phyloP scores from a whole-genome alignment of 495 filamentous ascomycete genomes.

The Penicillium simplicissimum region DNA sequence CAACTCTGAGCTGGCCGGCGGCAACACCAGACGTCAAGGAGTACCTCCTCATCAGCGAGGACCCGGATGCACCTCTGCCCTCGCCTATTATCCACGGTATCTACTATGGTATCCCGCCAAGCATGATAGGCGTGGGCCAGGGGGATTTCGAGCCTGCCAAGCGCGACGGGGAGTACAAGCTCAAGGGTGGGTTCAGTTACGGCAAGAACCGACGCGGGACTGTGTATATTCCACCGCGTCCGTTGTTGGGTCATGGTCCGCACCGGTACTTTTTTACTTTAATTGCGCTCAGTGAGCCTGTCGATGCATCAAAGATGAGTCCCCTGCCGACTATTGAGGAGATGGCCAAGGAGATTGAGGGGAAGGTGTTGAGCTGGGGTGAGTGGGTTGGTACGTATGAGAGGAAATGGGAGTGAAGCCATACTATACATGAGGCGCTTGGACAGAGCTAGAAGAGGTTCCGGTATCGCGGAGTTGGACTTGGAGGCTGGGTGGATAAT shows the following conservation, averaged over 20 bases:
- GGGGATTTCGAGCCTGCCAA: constrained; percentile 37
- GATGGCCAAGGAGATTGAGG: constrained; percentile 40
- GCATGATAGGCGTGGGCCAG: constrained; percentile 35
- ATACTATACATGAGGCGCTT: background rate
- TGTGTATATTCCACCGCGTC: constrained; percentile 44
- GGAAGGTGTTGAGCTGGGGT: constrained; percentile 53
- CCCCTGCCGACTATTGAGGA: constrained; percentile 23
- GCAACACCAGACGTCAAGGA: constrained; percentile 40
- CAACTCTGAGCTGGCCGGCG: constrained; percentile 42
- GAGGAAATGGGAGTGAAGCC: constrained; percentile 29
- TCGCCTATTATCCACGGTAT: constrained; percentile 49
- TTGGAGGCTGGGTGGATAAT: background rate
- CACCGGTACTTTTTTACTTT: constrained; percentile 55
- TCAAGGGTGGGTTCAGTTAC: constrained; percentile 50
- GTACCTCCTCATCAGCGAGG: constrained; percentile 51
- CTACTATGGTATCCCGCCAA: constrained; percentile 45
- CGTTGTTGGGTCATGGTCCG: constrained; percentile 46
- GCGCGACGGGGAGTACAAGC: constrained; percentile 17
- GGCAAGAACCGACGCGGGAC: constrained; percentile 40
- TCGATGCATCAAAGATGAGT: constrained; percentile 36
- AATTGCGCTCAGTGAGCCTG: constrained; percentile 42
- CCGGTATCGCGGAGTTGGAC: background rate
- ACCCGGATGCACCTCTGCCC: constrained; percentile 52
- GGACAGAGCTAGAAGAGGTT: background rate
- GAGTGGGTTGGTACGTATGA: constrained; percentile 53